Conservation (phyloP, 2,329 filamentous ascomycete species). For the Talaromyces sp. region DNA sequence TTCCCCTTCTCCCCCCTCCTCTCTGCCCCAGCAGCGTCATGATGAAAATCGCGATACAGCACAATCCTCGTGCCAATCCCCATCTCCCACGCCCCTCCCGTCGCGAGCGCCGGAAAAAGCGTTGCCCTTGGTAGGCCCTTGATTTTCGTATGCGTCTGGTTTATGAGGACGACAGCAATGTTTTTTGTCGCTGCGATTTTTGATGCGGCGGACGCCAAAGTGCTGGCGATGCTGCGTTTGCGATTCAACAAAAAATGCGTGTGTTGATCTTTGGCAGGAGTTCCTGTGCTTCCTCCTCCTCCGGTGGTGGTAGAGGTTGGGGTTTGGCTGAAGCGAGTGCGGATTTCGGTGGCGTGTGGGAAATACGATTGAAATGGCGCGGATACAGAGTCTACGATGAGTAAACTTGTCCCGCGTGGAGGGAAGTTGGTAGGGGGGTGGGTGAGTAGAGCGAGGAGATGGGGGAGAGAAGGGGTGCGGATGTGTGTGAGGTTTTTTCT, state of each 20-base stretch:
- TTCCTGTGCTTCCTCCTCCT: slow-evolving; percentile 13
- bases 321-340: slow-evolving; percentile 18
- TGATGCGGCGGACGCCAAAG: slow-evolving; percentile 56
- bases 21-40: slow-evolving; percentile 19
- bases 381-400: slow-evolving; percentile 76
- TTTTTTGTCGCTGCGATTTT: slow-evolving; percentile 70
- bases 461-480: slow-evolving; percentile 53
- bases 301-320: slow-evolving; percentile 22
- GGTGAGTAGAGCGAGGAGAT: slow-evolving; percentile 67
- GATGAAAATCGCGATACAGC: slow-evolving; percentile 71
- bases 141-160: slow-evolving; percentile 78
- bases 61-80: slow-evolving; percentile 68
- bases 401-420: slow-evolving; percentile 57
- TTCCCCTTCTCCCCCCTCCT: slow-evolving; percentile 15
- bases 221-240: slow-evolving; percentile 59
- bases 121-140: slow-evolving; percentile 61
- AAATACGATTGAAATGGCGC: slow-evolving; percentile 72
- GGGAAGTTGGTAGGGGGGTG: slow-evolving; percentile 62
- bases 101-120: slow-evolving; percentile 65
- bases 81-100: slow-evolving; percentile 73
- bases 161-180: slow-evolving; percentile 69
- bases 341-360: slow-evolving; percentile 50
- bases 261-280: slow-evolving; percentile 27
- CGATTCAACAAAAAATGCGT: slow-evolving; percentile 29
- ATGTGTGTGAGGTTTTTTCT: slow-evolving; percentile 54